phyloP scores from a whole-genome alignment of 2,329 filamentous ascomycete genomes.

The Phoma herbarum region DNA sequence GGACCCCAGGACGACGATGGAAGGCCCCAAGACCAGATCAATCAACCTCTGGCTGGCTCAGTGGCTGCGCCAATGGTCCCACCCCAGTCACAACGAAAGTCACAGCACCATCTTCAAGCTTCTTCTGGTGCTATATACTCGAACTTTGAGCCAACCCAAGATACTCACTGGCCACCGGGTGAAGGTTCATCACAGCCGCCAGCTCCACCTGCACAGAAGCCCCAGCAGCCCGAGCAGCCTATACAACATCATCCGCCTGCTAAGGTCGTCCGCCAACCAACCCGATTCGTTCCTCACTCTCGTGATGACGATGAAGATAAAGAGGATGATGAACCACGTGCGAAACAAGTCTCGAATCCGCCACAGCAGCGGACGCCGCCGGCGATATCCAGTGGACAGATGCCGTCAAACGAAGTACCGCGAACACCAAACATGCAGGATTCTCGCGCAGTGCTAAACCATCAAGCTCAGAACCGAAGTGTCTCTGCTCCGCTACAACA shows the following conservation, averaged over 20 bases:
- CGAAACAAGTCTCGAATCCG: background rate
- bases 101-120: conserved; percentile 19
- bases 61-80: conserved; percentile 13
- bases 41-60: conserved; percentile 26
- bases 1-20: conserved; percentile 46
- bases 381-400: background rate
- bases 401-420: background rate
- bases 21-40: conserved; percentile 49
- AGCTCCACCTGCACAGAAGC: background rate
- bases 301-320: conserved; percentile 1
- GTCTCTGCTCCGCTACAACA: conserved; percentile 21
- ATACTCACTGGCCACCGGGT: conserved; percentile 17
- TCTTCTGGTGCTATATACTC: conserved; percentile 23
- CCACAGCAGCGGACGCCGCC: conserved; percentile 6
- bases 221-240: background rate
- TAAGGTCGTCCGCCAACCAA: conserved; percentile 17
- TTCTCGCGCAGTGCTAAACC: conserved; percentile 9
- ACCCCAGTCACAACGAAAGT: conserved; percentile 19
- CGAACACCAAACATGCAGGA: conserved; percentile 16
- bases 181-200: conserved; percentile 7
- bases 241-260: conserved; percentile 9
- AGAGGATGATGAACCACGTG: background rate
- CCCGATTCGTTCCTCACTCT: conserved; percentile 11
- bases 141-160: conserved; percentile 14
- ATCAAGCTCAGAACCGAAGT: conserved; percentile 17